A percentile compares a stretch with the other conserved stretches of the same genome.
These are phyloP conservation scores for Nyssa sinensis DNA, from an alignment of 148 eudicot species.

Conservation along the genomic window DNA sequence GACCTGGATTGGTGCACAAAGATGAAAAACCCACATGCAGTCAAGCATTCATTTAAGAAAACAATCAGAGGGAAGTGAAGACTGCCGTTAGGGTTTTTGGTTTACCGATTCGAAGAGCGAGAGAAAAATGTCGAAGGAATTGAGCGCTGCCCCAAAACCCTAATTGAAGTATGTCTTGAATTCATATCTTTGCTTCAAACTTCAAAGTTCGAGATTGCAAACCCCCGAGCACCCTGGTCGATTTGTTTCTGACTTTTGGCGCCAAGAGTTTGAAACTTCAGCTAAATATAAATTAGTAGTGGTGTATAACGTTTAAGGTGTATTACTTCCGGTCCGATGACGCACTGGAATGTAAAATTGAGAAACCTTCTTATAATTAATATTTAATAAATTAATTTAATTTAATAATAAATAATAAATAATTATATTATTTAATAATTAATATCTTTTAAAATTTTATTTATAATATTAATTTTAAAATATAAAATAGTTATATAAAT, in stretches of 20 bases:
- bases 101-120: conserved; percentile 29
- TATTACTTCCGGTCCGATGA: no score
- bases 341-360: no score
- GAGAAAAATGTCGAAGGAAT: conserved; percentile 29
- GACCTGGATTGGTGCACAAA: conserved; percentile 23
- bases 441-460: no score
- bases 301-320: no score
- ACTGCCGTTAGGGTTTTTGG: background rate
- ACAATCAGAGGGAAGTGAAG: background rate
- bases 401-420: no score
- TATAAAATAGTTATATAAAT: no score
- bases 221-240: background rate
- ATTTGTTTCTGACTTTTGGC: background rate
- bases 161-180: conserved; percentile 18
- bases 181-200: conserved; percentile 17
- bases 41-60: background rate
- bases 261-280: background rate
- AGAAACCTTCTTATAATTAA: no score
- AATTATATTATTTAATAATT: no score
- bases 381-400: no score
- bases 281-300: no score
- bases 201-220: background rate
- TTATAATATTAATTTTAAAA: no score
- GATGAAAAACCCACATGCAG: background rate
- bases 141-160: conserved; percentile 40